phyloP scores from a whole-genome alignment of 2,329 filamentous ascomycete species.

The Fusarium nygamai region DNA sequence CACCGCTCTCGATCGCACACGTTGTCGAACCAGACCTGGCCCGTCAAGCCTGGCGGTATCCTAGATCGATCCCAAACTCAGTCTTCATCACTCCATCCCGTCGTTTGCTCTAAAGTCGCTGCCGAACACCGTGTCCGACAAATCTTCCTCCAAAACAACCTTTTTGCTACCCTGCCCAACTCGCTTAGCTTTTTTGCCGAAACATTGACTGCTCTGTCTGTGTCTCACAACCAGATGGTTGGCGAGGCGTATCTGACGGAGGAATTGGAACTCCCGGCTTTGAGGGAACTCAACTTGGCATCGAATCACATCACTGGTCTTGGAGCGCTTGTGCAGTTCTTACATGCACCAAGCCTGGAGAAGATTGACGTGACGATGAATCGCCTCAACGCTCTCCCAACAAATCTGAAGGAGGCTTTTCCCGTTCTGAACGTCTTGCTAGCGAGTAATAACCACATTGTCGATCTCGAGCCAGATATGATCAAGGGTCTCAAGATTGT shows the following conservation, averaged over 20 bases:
- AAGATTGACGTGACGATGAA: constrained; percentile 87
- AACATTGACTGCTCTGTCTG: constrained; percentile 75
- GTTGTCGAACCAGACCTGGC: constrained; percentile 60
- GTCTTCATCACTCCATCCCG: constrained; percentile 67
- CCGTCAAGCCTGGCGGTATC: constrained; percentile 67
- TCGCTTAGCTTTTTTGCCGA: constrained; percentile 77
- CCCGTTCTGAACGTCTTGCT: constrained; percentile 76
- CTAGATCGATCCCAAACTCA: constrained; percentile 77
- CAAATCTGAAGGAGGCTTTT: constrained; percentile 70
- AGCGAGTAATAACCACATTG: constrained; percentile 81
- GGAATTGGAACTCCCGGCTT: constrained; percentile 73
- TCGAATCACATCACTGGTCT: constrained; percentile 79
- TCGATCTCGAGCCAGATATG: constrained; percentile 75
- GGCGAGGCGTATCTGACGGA: constrained; percentile 73
- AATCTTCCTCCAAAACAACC: constrained; percentile 81
- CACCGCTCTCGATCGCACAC: constrained; percentile 58
- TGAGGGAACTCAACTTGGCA: constrained; percentile 81
- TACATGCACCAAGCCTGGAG: constrained; percentile 79
- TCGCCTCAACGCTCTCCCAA: constrained; percentile 76
- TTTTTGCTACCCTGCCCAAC: constrained; percentile 74
- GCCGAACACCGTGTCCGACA: constrained; percentile 62
- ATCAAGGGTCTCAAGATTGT: constrained; percentile 77
- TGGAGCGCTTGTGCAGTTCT: constrained; percentile 68
- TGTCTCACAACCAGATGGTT: constrained; percentile 79
- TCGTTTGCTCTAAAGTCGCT: constrained; percentile 65